phyloP scores from a whole-genome alignment of 495 filamentous ascomycete species.

The Cercophora sp. region DNA sequence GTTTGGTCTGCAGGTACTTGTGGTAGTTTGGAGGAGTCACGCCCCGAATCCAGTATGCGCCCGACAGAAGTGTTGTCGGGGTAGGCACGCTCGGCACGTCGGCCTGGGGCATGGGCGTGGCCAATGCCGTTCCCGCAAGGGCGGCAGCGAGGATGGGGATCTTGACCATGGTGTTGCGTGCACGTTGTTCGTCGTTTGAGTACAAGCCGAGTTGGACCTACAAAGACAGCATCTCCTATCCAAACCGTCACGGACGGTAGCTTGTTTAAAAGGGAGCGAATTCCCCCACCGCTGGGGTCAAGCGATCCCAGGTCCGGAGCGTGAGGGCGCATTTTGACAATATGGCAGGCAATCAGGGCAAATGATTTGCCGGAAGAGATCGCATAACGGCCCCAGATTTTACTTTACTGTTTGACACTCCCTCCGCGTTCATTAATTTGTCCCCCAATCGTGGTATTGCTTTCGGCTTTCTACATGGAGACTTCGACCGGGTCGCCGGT shows the following conservation, averaged over 20 bases:
- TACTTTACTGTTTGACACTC: background rate
- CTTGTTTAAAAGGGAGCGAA: background rate
- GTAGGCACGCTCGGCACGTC: slow-evolving; percentile 20
- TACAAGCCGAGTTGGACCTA: background rate
- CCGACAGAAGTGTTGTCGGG: slow-evolving; percentile 40
- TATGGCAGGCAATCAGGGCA: background rate
- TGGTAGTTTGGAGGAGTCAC: slow-evolving; percentile 59
- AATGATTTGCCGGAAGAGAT: background rate
- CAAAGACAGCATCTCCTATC: background rate
- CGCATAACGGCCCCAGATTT: background rate
- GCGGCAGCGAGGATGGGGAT: slow-evolving; percentile 8
- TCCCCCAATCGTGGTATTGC: no score
- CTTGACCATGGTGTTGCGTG: slow-evolving; percentile 15
- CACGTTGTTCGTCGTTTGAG: background rate
- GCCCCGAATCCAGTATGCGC: slow-evolving; percentile 59
- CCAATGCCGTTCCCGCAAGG: slow-evolving; percentile 17
- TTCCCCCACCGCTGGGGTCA: background rate
- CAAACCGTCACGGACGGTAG: background rate
- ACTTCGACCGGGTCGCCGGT: no score
- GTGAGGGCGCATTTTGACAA: background rate
- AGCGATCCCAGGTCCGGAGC: background rate
- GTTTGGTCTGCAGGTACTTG: slow-evolving; percentile 58
- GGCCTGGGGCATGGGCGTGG: slow-evolving; percentile 14
- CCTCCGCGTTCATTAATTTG: background rate
- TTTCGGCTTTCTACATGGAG: no score